A percentile compares a stretch with the other conserved stretches of the same genome.
These are phyloP conservation scores for Papilionanthe hybrid DNA, from an alignment of 116 monocot species.

Conservation along the genomic window DNA sequence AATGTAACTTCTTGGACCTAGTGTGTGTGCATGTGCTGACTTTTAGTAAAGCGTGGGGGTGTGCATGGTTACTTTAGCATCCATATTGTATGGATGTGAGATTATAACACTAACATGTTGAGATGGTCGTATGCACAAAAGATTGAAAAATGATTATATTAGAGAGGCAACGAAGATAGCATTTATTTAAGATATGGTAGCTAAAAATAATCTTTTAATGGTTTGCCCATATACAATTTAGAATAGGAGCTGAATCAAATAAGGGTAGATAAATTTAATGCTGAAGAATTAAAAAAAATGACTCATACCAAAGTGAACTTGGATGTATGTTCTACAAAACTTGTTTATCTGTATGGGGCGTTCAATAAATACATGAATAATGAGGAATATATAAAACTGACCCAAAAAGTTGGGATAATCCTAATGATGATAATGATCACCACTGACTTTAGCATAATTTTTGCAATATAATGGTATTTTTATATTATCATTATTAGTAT, in stretches of 20 bases:
- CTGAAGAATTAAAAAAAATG: not conserved
- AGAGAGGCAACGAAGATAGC: not conserved
- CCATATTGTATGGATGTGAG: not conserved
- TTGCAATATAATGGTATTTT: not conserved
- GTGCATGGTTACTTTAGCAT: not conserved
- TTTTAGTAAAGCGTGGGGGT: no score
- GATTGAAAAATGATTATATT: not conserved
- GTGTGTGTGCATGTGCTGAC: no score
- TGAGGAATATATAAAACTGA: not conserved
- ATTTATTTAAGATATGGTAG: not conserved
- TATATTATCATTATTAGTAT: no score
- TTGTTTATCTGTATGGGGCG: not conserved
- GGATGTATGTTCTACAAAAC: not conserved
- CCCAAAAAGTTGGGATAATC: not conserved
- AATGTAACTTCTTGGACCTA: no score
- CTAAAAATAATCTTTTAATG: not conserved
- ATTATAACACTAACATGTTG: not conserved
- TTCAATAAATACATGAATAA: not conserved
- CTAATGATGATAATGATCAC: not conserved
- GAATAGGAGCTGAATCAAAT: not conserved
- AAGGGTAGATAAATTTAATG: not conserved
- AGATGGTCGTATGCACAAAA: not conserved
- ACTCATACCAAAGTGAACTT: not conserved
- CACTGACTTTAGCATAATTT: not conserved
- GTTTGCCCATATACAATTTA: not conserved